Percentiles rank a stretch among this genome's conserved stretches.
Evolutionary conservation across 805 yeast species (phyloP).

Genomic region (Suhomyces faveliae): DNA sequence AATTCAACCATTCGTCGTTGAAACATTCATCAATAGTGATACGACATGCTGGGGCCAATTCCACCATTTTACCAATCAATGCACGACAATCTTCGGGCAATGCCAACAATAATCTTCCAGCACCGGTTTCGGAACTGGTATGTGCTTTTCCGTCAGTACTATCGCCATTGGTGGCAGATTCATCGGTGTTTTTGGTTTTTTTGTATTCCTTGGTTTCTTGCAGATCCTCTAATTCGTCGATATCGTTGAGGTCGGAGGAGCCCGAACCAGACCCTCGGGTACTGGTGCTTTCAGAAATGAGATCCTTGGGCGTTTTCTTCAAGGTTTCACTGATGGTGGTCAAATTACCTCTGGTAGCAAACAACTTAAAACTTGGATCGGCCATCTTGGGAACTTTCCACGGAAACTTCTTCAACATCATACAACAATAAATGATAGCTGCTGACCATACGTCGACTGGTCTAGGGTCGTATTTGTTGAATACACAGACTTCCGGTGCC

Average conservation of each 20-base stretch:
- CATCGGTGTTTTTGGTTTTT: background rate
- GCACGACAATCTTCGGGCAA: constrained; percentile 68
- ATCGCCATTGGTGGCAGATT: background rate
- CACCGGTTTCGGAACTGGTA: constrained; percentile 68
- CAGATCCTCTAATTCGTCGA: constrained; percentile 15
- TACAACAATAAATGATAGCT: constrained; percentile 88
- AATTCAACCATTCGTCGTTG: constrained; percentile 64
- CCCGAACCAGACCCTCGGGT: constrained; percentile 9
- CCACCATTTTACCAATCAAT: constrained; percentile 74
- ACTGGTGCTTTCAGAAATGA: constrained; percentile 10
- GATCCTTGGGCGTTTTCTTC: constrained; percentile 48
- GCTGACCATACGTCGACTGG: constrained; percentile 95
- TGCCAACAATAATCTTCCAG: constrained; percentile 66
- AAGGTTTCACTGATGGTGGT: constrained; percentile 60
- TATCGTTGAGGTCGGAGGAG: constrained; percentile 11
- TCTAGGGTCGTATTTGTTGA: constrained; percentile 81
- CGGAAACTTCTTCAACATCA: constrained; percentile 88
- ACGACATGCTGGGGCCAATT: constrained; percentile 81
- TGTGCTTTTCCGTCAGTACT: constrained; percentile 42
- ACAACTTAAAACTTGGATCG: constrained; percentile 80
- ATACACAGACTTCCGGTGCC: constrained; percentile 89
- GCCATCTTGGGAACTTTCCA: constrained; percentile 88
- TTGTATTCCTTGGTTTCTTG: background rate
- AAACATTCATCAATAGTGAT: constrained; percentile 78
- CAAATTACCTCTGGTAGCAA: constrained; percentile 69